Evolutionary conservation across 1,284 basidiomycete genomes (phyloP).

Genomic region (Microbotryomycetes sp.): DNA sequence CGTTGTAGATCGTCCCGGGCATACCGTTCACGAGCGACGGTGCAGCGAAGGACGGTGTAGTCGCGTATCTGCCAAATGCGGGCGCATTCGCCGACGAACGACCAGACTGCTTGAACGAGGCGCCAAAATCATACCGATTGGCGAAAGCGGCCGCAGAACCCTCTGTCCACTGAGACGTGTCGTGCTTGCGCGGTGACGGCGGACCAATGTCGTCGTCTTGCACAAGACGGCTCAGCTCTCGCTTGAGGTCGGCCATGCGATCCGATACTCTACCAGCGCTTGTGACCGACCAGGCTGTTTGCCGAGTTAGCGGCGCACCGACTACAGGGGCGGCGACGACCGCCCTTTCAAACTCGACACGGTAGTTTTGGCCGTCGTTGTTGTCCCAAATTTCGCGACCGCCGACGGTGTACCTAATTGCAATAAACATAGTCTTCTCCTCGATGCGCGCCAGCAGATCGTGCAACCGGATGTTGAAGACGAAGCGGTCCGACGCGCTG

Average conservation of each 20-base stretch:
- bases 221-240: conserved; percentile 47
- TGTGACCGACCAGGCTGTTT: conserved; percentile 42
- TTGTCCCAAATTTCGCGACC: conserved; percentile 83
- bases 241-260: conserved; percentile 44
- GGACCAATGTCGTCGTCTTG: conserved; percentile 42
- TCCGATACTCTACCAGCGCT: conserved; percentile 38
- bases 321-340: conserved; percentile 17
- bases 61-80: conserved; percentile 20
- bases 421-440: conserved; percentile 76
- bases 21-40: conserved; percentile 22
- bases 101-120: conserved; percentile 44
- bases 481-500: conserved; percentile 56
- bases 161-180: conserved; percentile 12
- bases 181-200: conserved; percentile 9
- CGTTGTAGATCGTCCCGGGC: conserved; percentile 17
- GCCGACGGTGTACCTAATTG: conserved; percentile 65
- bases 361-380: conserved; percentile 71
- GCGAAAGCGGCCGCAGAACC: conserved; percentile 35
- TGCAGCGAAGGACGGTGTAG: conserved; percentile 4
- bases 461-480: conserved; percentile 48
- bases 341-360: conserved; percentile 46
- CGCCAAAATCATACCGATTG: conserved; percentile 48
- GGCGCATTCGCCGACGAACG: conserved; percentile 11
- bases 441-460: conserved; percentile 57
- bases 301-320: conserved; percentile 33